A percentile compares a stretch with the other conserved stretches of the same genome.
These are phyloP conservation scores for Eucalyptus curtisii DNA, from an alignment of 345 rosid species.

Conservation along the genomic window DNA sequence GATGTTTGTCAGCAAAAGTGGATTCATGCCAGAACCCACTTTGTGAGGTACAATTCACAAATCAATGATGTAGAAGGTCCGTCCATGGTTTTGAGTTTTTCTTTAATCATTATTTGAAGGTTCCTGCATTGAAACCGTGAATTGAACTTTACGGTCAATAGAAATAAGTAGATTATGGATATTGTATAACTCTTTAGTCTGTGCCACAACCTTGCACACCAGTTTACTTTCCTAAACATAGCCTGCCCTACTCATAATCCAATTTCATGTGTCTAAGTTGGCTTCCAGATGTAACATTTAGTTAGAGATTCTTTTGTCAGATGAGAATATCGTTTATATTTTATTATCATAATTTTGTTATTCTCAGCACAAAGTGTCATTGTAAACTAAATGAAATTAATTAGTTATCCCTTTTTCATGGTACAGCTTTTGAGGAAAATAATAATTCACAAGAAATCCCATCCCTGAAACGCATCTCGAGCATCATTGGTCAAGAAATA, in stretches of 20 bases:
- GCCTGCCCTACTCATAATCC: too few relatives aligned
- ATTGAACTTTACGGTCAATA: neutral
- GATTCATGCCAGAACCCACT: slow-evolving; percentile 54
- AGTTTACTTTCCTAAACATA: too few relatives aligned
- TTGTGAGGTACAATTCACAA: slow-evolving; percentile 67
- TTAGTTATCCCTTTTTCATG: neutral
- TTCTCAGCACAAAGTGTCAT: neutral
- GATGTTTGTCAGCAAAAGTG: slow-evolving; percentile 53
- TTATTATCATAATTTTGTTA: neutral
- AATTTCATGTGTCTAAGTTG: neutral
- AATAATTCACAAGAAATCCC: neutral
- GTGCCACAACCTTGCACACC: neutral
- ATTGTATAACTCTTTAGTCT: neutral
- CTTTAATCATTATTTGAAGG: neutral
- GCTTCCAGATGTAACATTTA: neutral
- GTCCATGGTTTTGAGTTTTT: neutral
- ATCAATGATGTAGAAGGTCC: slow-evolving; percentile 85
- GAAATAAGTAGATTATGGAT: neutral
- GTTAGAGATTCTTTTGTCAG: neutral
- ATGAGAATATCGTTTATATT: neutral
- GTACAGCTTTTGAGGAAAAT: neutral
- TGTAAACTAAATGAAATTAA: neutral
- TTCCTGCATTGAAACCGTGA: neutral
- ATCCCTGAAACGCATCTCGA: neutral
- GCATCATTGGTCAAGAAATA: neutral